These are phyloP conservation scores for Colletotrichum kahawae DNA, from an alignment of 2,329 filamentous ascomycete species.

Conservation along the genomic window DNA sequence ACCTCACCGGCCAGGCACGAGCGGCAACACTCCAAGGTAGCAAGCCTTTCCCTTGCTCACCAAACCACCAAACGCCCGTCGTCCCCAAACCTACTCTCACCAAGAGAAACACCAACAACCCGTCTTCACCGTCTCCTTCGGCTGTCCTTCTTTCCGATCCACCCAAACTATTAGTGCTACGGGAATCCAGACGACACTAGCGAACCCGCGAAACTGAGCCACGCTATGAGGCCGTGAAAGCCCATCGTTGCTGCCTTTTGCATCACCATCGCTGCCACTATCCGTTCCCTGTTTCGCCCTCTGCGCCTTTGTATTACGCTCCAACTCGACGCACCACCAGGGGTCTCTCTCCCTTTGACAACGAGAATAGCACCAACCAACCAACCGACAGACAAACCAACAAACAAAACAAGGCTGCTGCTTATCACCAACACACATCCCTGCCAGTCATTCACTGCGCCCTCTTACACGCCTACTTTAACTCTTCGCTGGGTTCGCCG, in stretches of 20 bases:
- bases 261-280: constrained; percentile 8
- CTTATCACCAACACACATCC: background rate
- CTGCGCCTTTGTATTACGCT: constrained; percentile 1
- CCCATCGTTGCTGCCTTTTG: constrained; percentile 4
- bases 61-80: background rate
- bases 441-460: background rate
- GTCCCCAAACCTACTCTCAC: background rate
- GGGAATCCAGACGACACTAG: background rate
- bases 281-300: constrained; percentile 12
- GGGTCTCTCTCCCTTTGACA: background rate
- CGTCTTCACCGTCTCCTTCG: background rate
- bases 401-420: background rate
- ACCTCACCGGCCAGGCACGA: background rate
- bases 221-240: constrained; percentile 23
- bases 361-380: background rate
- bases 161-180: background rate
- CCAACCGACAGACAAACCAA: background rate
- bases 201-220: constrained; percentile 6
- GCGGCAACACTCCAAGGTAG: background rate
- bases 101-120: background rate
- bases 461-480: background rate
- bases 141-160: background rate
- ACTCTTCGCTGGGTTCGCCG: background rate
- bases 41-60: constrained; percentile 15
- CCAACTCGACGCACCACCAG: background rate